Evolutionary conservation across 225 moss, liverwort and hornwort species (phyloP).

Genomic region (Asterella californica): DNA sequence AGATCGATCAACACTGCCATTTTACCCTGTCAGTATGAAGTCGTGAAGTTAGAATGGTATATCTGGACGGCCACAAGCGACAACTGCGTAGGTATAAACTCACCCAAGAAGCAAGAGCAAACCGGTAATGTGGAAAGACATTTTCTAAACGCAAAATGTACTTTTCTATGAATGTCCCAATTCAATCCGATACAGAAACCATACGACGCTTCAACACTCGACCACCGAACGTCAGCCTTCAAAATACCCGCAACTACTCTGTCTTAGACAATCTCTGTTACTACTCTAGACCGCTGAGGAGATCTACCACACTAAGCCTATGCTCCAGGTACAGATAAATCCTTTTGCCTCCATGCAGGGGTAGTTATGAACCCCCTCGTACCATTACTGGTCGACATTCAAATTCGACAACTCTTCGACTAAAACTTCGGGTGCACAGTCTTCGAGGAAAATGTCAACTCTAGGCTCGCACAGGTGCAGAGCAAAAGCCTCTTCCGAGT

Average conservation of each 20-base stretch:
- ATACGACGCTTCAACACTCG: not conserved
- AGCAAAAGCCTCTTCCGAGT: conserved; percentile 15
- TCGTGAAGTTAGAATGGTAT: not conserved
- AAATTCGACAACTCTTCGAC: not conserved
- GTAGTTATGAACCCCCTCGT: not conserved
- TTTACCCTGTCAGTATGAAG: not conserved
- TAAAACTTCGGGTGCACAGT: not conserved
- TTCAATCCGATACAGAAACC: not conserved
- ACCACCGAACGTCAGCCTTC: not conserved
- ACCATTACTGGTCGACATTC: not conserved
- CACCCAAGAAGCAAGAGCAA: not conserved
- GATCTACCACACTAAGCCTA: not conserved
- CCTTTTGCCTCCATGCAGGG: not conserved
- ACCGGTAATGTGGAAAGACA: not conserved
- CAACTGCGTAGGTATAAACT: not conserved
- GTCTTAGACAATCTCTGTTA: not conserved
- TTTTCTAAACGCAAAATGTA: not conserved
- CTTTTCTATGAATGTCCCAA: not conserved
- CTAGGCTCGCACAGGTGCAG: conserved; percentile 21
- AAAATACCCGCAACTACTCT: not conserved
- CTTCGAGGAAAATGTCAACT: conserved; percentile 11
- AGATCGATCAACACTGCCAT: not conserved
- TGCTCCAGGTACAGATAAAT: not conserved
- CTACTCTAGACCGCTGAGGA: not conserved
- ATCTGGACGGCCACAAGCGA: not conserved